These are phyloP conservation scores for Canavalia ensiformis DNA, from an alignment of 306 rosid species.

Conservation along the genomic window DNA sequence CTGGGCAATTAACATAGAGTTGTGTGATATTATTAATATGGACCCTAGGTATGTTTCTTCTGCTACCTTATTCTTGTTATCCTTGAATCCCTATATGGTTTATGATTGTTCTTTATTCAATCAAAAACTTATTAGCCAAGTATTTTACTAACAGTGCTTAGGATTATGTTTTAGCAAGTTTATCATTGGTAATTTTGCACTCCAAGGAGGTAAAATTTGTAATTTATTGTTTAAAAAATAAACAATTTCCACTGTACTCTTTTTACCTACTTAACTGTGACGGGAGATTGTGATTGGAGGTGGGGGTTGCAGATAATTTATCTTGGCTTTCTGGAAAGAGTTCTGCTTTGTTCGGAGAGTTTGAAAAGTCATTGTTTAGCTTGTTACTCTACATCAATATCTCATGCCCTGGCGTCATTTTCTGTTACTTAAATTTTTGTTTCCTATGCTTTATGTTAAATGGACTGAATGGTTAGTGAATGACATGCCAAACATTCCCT, in stretches of 20 bases:
- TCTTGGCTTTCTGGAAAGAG: too few relatives aligned
- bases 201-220: too few relatives aligned
- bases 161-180: not conserved
- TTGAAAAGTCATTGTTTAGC: too few relatives aligned
- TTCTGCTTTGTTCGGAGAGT: too few relatives aligned
- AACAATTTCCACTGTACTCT: not conserved
- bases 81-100: not conserved
- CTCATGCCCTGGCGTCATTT: not conserved
- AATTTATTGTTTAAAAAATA: not conserved
- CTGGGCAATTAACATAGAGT: conserved; percentile 94
- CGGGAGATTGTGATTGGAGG: not conserved
- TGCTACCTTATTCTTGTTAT: conserved; percentile 7
- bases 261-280: not conserved
- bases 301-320: not conserved
- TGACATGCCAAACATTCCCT: too few relatives aligned
- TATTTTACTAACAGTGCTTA: not conserved
- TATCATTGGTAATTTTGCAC: too few relatives aligned
- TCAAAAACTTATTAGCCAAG: not conserved
- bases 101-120: not conserved
- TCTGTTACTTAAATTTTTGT: not conserved
- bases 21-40: conserved; percentile 88
- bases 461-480: too few relatives aligned
- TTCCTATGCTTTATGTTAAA: not conserved
- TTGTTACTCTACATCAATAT: too few relatives aligned
- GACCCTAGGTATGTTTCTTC: conserved; percentile 76